Base-by-base conservation (phyloP, 2,329 filamentous ascomycete genomes). In the Aspergillus pseudoterreus region DNA sequence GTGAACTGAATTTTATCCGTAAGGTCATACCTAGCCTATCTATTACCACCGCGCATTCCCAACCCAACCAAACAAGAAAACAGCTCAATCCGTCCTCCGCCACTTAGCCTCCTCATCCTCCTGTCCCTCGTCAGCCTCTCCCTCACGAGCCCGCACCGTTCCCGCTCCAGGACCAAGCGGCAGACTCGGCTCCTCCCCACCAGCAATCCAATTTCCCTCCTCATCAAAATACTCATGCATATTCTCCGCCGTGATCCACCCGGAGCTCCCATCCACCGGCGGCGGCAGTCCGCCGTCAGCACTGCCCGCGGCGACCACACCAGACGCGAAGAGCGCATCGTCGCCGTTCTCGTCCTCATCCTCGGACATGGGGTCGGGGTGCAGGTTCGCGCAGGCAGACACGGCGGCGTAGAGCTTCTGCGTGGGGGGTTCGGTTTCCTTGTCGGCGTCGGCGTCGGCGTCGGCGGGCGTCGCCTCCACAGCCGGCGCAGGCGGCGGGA, bases 241-340 rank as follows among this genome's bases (percentile, higher is more conserved):
- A 63, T 96, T 97, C 51, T 96, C 92, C 8, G 89, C 88, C 14
- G 92, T 97, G 65, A 97, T 78, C 76, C 75, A 78, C 8, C 76
- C 75, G 1, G 74, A 76, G 51, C 76, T 77, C 14, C 75, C 75
- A 33, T 71, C 73, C 61, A 78, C 68, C 3, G 76, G 71, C 32
- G 75, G 75, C 27, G 76, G 76, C 41, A 78, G 50, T 3, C 68
- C 73, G 2, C 71, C 70, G 42, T 67, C 62, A 33, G 51, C 61
- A 35, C 63, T 63, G 10, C 70, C 70, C 14, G 67, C 65, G 14
- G 65, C 59, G 12, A 71, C 64, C 48, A 75, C 54, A 6, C 72
- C 72, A 39, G 69, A 68, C 35, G 35, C 35, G n/a, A 74, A 53
- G 27, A 54, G 59, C 0, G 58, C 61, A 10, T 59, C 62, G 4